Evolutionary conservation across 2,329 filamentous ascomycete species (phyloP).

Genomic region (Aspergillus arachidicola): DNA sequence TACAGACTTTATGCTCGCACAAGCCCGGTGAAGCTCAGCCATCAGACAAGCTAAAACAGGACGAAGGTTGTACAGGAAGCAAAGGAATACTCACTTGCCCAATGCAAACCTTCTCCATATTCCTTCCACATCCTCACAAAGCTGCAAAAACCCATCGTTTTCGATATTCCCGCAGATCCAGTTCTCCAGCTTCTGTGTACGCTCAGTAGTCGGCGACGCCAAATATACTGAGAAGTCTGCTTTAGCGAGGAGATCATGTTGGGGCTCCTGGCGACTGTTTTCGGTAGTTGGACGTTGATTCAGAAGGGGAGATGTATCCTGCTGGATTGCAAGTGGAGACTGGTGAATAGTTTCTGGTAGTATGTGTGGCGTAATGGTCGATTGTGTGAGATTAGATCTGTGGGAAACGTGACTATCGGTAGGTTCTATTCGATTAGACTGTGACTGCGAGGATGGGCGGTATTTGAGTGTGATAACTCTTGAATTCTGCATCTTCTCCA

Average conservation of each 20-base stretch:
- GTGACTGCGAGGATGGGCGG: background rate
- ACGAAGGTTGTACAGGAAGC: background rate
- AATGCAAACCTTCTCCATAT: conserved; percentile 45
- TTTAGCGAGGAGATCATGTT: conserved; percentile 5
- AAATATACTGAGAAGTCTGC: conserved; percentile 37
- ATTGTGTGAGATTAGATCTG: background rate
- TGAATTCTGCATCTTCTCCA: background rate
- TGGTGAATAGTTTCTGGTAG: background rate
- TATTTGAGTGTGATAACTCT: background rate
- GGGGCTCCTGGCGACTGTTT: background rate
- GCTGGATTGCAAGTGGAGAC: background rate
- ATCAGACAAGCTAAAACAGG: background rate
- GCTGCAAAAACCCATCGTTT: conserved; percentile 41
- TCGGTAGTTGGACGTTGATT: background rate
- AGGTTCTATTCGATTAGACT: background rate
- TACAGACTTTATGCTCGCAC: background rate
- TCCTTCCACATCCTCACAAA: conserved; percentile 45
- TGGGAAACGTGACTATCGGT: background rate
- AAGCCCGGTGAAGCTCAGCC: background rate
- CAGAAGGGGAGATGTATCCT: background rate
- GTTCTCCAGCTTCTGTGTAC: conserved; percentile 36
- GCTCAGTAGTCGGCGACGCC: conserved; percentile 32
- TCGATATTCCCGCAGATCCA: conserved; percentile 48
- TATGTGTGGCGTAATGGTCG: background rate
- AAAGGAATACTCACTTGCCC: conserved; percentile 24